phyloP scores from a whole-genome alignment of 129 eudicot genomes.

The Erigeron canadensis region DNA sequence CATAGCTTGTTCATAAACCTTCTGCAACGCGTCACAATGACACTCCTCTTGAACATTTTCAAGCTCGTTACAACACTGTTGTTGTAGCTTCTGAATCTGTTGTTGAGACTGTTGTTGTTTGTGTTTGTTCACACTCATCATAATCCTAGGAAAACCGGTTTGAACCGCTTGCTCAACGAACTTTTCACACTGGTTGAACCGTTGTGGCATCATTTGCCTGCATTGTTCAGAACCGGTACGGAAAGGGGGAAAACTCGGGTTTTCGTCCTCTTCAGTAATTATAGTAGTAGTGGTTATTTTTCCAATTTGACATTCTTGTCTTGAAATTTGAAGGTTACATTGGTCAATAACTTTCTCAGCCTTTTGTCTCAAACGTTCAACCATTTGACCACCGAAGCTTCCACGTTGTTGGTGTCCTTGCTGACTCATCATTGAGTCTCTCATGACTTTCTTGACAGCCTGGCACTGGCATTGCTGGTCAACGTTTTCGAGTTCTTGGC shows the following conservation, averaged over 20 bases:
- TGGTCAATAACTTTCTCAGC: conserved; percentile 23
- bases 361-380: conserved; percentile 12
- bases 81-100: background rate
- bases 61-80: conserved; percentile 26
- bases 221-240: background rate
- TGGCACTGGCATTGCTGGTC: conserved; percentile 26
- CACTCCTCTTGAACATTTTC: background rate
- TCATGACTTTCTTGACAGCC: conserved; percentile 15
- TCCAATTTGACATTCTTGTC: conserved; percentile 14
- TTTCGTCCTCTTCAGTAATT: background rate
- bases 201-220: too few species aligned
- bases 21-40: background rate
- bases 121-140: conserved; percentile 10
- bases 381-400: conserved; percentile 2
- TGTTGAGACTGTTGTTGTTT: background rate
- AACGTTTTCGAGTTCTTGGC: conserved; percentile 22
- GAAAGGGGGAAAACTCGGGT: background rate
- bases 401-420: conserved; percentile 9
- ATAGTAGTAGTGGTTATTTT: conserved; percentile 11
- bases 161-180: background rate
- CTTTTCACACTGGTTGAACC: too few species aligned
- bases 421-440: background rate
- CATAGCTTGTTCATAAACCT: background rate
- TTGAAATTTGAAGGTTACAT: conserved; percentile 6
- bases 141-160: background rate